A percentile compares a stretch with the other conserved stretches of the same genome.
Evolutionary conservation across 805 yeast species (phyloP).

Genomic region (Candida adriatica): DNA sequence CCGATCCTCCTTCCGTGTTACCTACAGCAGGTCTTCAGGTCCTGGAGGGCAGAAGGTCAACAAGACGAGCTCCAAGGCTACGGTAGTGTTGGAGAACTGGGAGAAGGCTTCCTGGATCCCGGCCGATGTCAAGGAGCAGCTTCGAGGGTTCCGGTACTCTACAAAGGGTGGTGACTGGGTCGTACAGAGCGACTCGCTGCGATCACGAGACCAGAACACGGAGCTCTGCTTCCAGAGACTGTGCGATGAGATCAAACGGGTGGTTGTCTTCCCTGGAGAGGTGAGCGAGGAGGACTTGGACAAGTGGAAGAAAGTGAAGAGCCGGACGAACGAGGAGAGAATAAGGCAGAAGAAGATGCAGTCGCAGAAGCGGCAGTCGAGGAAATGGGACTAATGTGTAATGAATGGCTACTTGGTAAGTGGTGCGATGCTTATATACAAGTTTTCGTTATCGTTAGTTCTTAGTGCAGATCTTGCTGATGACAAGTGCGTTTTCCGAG

Average conservation of each 20-base stretch:
- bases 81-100: constrained; percentile 45
- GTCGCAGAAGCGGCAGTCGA: constrained; percentile 31
- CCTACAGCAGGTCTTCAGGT: constrained; percentile 61
- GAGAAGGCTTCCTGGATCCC: constrained; percentile 56
- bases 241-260: constrained; percentile 40
- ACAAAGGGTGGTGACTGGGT: constrained; percentile 42
- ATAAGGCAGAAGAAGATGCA: constrained; percentile 29
- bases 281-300: constrained; percentile 35
- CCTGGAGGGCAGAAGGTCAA: constrained; percentile 90
- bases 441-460: background rate
- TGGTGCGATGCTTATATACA: constrained; percentile 3
- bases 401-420: too few species aligned
- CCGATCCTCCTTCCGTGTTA: constrained; percentile 33
- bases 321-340: constrained; percentile 29
- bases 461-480: constrained; percentile 24
- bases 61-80: constrained; percentile 60
- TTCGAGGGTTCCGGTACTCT: constrained; percentile 42
- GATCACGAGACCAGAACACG: constrained; percentile 54
- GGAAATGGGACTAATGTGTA: constrained; percentile 20
- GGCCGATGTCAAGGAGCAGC: constrained; percentile 35
- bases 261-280: constrained; percentile 42
- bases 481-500: constrained; percentile 23
- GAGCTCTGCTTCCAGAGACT: constrained; percentile 57
- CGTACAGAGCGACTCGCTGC: constrained; percentile 54
- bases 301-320: constrained; percentile 42